These are phyloP conservation scores for Dipteronia dyeriana DNA, from an alignment of 345 rosid species.

Conservation along the genomic window DNA sequence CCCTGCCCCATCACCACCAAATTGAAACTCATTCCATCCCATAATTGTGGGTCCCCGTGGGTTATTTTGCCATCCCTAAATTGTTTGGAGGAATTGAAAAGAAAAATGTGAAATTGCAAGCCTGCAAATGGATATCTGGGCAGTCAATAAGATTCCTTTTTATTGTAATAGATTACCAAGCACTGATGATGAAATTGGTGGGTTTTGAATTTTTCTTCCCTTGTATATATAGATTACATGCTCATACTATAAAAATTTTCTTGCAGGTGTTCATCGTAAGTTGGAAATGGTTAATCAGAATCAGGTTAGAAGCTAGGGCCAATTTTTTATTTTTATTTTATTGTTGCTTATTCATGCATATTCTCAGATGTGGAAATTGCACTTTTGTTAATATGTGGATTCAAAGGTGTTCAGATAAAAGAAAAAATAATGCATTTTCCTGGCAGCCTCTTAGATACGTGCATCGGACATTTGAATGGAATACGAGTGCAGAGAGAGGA, in stretches of 20 bases:
- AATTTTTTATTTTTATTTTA: neutral
- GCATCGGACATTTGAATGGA: neutral
- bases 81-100: neutral
- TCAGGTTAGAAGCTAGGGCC: conserved; percentile 39
- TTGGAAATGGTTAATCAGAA: conserved; percentile 56
- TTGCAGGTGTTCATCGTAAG: conserved; percentile 65
- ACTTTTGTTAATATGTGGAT: neutral
- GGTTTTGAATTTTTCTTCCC: too few species aligned
- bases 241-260: conserved; percentile 12
- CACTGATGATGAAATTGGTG: too few species aligned
- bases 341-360: neutral
- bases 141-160: too few species aligned
- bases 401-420: neutral
- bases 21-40: too few species aligned
- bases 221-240: neutral
- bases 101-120: neutral
- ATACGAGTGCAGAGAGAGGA: too few species aligned
- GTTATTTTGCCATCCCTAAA: neutral
- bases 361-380: neutral
- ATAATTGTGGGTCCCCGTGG: too few species aligned
- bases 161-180: neutral
- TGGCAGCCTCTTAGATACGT: too few species aligned
- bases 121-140: too few species aligned
- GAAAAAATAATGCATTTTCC: too few species aligned
- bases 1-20: too few species aligned